Evolutionary conservation across 2,329 filamentous ascomycete genomes (phyloP).

Genomic region (Chaetoscypha palmicola): DNA sequence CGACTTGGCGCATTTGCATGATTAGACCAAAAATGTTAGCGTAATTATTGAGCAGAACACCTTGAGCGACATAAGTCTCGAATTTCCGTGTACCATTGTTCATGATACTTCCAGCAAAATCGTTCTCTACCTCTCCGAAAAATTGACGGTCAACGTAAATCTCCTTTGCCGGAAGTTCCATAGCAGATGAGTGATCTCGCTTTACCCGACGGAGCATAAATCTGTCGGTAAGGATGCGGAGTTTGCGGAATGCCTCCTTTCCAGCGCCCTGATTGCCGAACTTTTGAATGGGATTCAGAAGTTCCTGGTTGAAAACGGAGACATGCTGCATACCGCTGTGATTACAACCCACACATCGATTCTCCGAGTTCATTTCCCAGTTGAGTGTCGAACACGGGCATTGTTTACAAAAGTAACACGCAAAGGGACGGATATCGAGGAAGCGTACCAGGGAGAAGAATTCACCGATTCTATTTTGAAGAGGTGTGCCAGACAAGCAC

Average conservation of each 20-base stretch:
- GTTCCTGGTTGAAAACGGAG: conserved; percentile 88
- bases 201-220: conserved; percentile 97
- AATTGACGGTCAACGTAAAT: conserved; percentile 90
- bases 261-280: conserved; percentile 57
- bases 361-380: conserved; percentile 70
- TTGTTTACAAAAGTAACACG: conserved; percentile 87
- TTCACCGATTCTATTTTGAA: conserved; percentile 95
- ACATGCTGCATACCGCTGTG: conserved; percentile 51
- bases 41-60: conserved; percentile 94
- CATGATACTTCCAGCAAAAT: conserved; percentile 96
- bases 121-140: conserved; percentile 92
- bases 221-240: conserved; percentile 80
- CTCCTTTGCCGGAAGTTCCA: conserved; percentile 95
- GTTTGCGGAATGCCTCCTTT: conserved; percentile 65
- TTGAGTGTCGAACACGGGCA: conserved; percentile 77
- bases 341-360: conserved; percentile 63
- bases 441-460: conserved; percentile 94
- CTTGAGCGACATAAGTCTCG: conserved; percentile 89
- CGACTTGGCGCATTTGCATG: conserved; percentile 98
- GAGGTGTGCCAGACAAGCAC: conserved; percentile 90
- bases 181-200: conserved; percentile 83
- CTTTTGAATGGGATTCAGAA: conserved; percentile 73
- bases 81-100: conserved; percentile 81
- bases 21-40: conserved; percentile 98
- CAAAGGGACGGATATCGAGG: conserved; percentile 79